phyloP scores from a whole-genome alignment of 176 grass and related monocot genomes.

The Avena atlantica region DNA sequence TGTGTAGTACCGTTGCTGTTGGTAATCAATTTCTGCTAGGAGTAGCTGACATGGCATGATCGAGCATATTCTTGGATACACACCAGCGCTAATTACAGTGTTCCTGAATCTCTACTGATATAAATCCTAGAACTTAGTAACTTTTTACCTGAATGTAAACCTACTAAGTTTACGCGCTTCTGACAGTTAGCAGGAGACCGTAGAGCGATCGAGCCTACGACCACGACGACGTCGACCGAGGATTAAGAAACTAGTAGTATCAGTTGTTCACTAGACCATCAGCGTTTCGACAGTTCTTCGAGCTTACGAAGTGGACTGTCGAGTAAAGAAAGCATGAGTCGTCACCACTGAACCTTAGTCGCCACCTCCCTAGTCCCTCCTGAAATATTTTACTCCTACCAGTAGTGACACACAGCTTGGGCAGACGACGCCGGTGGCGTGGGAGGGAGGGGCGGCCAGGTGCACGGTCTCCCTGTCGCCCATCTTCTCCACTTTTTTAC shows the following conservation, averaged over 20 bases:
- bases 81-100: too few relatives aligned
- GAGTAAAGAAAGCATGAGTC: not conserved
- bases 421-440: not conserved
- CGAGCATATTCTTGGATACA: too few relatives aligned
- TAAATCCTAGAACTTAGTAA: too few relatives aligned
- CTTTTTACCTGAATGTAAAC: too few relatives aligned
- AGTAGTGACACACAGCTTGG: not conserved
- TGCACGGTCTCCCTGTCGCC: slow-evolving; percentile 3
- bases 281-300: not conserved
- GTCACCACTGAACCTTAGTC: not conserved
- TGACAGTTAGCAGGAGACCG: too few relatives aligned
- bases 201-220: not conserved
- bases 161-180: too few relatives aligned
- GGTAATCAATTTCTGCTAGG: not conserved
- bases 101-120: too few relatives aligned
- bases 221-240: not conserved
- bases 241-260: not conserved
- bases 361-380: not conserved
- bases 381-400: not conserved
- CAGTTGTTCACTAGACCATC: too few relatives aligned
- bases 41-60: too few relatives aligned
- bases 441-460: not conserved
- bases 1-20: not conserved
- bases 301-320: not conserved
- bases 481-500: not conserved